Conservation (phyloP, 371 early-diverging fungal genomes). For the Mucor indicus region DNA sequence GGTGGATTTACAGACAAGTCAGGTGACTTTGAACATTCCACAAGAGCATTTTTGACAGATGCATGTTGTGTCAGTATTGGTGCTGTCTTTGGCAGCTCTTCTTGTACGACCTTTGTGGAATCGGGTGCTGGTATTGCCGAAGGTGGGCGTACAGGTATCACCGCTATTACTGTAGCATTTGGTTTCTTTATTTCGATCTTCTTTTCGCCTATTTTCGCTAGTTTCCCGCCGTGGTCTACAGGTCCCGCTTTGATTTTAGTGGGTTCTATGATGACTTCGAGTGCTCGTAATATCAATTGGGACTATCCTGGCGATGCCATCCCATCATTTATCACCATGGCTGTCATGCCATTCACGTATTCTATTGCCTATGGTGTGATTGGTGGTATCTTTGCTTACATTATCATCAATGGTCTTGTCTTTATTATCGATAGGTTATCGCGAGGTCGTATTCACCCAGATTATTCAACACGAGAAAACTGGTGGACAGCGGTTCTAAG, state of each 20-base stretch:
- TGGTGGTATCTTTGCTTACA: conserved; percentile 61
- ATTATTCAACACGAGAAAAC: conserved; percentile 41
- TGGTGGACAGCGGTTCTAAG: conserved; percentile 43
- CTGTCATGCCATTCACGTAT: conserved; percentile 76
- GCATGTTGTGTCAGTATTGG: conserved; percentile 65
- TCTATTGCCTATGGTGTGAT: conserved; percentile 72
- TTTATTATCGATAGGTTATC: conserved; percentile 47
- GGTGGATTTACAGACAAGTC: conserved; percentile 70
- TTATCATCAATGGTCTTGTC: conserved; percentile 56
- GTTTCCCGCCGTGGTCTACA: conserved; percentile 83
- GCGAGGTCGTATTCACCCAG: conserved; percentile 49
- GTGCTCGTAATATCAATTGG: conserved; percentile 73
- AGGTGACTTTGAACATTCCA: conserved; percentile 77
- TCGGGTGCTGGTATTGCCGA: conserved; percentile 81
- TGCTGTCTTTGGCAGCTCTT: conserved; percentile 69
- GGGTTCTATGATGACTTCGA: conserved; percentile 76
- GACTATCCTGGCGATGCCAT: conserved; percentile 73
- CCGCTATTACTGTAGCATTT: conserved; percentile 66
- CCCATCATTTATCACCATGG: conserved; percentile 76
- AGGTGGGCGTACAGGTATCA: conserved; percentile 79
- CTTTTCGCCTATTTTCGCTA: conserved; percentile 82
- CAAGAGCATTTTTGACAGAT: conserved; percentile 70
- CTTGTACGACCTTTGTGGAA: conserved; percentile 76
- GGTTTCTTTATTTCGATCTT: conserved; percentile 75
- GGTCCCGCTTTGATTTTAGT: conserved; percentile 77